A percentile compares a stretch with the other conserved stretches of the same genome.
Conservation (phyloP, 169 alveolate genomes). For the Plasmodium chabaudi region DNA sequence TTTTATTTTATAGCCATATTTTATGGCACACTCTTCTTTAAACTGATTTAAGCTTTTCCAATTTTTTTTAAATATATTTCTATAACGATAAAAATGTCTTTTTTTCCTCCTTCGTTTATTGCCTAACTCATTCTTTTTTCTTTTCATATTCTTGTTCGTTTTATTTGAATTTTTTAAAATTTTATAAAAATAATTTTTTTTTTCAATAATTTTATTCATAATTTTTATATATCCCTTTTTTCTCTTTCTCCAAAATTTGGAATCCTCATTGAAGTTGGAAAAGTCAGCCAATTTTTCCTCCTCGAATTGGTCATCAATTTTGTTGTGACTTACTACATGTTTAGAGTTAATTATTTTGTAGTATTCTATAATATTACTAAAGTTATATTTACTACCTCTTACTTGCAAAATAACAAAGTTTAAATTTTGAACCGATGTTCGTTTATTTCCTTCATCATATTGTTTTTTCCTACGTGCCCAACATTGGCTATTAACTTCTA, state of each 20-base stretch:
- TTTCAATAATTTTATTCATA: slow-evolving; percentile 15
- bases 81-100: too few species aligned
- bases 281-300: too few species aligned
- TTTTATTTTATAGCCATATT: neutral
- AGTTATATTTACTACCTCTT: slow-evolving; percentile 52
- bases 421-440: neutral
- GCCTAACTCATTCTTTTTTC: neutral
- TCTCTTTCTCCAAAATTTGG: neutral
- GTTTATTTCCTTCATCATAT: neutral
- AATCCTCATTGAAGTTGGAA: neutral
- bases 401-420: slow-evolving; percentile 33
- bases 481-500: too few species aligned
- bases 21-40: neutral
- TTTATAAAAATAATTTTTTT: neutral
- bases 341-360: slow-evolving; percentile 4
- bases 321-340: too few species aligned
- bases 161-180: neutral
- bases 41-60: too few species aligned
- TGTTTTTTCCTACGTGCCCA: neutral
- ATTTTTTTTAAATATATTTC: too few species aligned
- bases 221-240: slow-evolving; percentile 18
- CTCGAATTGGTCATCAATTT: too few species aligned
- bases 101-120: too few species aligned
- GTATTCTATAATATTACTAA: slow-evolving; percentile 43
- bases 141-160: neutral